Conservation (phyloP, 495 filamentous ascomycete species). For the Daldinia concentrica region DNA sequence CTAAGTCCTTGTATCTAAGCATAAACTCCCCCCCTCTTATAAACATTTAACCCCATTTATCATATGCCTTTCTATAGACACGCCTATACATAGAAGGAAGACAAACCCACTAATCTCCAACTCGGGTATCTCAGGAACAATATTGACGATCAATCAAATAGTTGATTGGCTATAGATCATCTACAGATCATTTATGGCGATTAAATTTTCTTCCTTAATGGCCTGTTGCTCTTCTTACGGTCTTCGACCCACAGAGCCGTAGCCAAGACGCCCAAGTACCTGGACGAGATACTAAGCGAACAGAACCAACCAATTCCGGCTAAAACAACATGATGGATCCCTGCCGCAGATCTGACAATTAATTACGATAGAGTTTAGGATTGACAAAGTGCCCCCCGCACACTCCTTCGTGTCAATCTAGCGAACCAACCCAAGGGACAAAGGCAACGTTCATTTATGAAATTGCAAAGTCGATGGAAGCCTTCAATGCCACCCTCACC, state of each 20-base stretch:
- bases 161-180: constrained; percentile 16
- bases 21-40: neutral
- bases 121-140: neutral
- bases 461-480: constrained; percentile 30
- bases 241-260: constrained; percentile 31
- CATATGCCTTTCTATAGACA: neutral
- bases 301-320: constrained; percentile 38
- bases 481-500: constrained; percentile 29
- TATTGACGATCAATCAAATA: constrained; percentile 21
- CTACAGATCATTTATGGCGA: constrained; percentile 14
- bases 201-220: constrained; percentile 8
- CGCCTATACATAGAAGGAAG: neutral
- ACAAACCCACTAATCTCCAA: neutral
- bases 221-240: constrained; percentile 10
- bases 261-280: constrained; percentile 44
- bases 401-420: constrained; percentile 24
- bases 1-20: neutral
- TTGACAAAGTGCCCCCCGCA: constrained; percentile 41
- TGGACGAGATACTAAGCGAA: constrained; percentile 42
- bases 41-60: neutral
- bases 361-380: constrained; percentile 43
- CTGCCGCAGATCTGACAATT: constrained; percentile 43
- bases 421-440: constrained; percentile 15
- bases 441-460: constrained; percentile 1
- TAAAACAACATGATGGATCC: constrained; percentile 38